Evolutionary conservation across 2,329 filamentous ascomycete species (phyloP), one percentile per base, ranked within the genome.

Genomic region (Sclerotinia sclerotiorum): DNA sequence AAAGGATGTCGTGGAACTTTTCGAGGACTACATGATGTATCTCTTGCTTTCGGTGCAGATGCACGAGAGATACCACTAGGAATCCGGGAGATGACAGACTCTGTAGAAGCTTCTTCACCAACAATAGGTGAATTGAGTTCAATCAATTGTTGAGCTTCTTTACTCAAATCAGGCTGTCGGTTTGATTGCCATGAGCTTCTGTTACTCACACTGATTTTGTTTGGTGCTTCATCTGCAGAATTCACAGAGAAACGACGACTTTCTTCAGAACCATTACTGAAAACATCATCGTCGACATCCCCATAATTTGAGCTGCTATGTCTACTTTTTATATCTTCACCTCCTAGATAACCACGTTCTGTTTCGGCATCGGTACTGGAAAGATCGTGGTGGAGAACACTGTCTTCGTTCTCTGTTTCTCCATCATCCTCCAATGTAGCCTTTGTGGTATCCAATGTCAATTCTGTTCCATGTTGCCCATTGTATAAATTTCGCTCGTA

Each of bases 1-100:
- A 93, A 92, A 1, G 86, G 84, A 6, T 88, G 85, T 3, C 90
- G 84, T 11, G 84, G 83, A 10, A 84, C 83, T 65, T 88, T 85
- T 55, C 65, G 24, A 19, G 29, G 83, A 65, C 88, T 85, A 24
- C 84, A 75, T 42, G 74, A 74, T 27, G 73, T 76, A 15, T 69
- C 71, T 42, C 70, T 65, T 81, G 13, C 81, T 83, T 49, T 70
- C 5, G 74, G 72, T 29, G 67, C 72, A 60, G 75, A 75, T 24
- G 46, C 15, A 39, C 32, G 46, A 29, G 75, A 76, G 39, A 70
- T 66, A 69, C 73, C 69, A 76, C 79, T 72, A 69, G 79, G 70
- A 67, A 77, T 70, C 68, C 78, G 69, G 79, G 83, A 76, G 82
- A 88, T 78, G 80, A 81, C 72, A 8, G 60, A 51, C 84, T 84